Conservation (phyloP, 352 stramenopile species). For the Globisporangium abappressorium region DNA sequence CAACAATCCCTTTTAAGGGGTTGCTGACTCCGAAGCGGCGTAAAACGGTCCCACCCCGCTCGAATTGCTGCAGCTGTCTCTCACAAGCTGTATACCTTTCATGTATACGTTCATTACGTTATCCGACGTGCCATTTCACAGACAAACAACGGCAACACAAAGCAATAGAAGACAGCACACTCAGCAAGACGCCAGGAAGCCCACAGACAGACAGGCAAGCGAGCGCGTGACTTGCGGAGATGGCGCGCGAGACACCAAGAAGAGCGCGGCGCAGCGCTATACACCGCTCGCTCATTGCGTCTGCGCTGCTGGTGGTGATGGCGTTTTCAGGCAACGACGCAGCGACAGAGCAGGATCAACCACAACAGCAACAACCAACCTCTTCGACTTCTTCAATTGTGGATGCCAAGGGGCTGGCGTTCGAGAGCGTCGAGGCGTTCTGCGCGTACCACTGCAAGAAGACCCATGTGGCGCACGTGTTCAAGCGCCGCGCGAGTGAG, state of each 20-base stretch:
- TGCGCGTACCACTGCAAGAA: slow-evolving; percentile 59
- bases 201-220: background rate
- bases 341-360: background rate
- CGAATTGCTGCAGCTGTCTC: background rate
- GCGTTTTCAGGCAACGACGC: background rate
- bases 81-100: background rate
- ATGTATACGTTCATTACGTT: background rate
- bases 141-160: background rate
- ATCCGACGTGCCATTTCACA: background rate
- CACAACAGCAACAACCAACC: background rate
- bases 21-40: background rate
- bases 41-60: background rate
- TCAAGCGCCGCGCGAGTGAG: slow-evolving; percentile 9
- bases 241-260: slow-evolving; percentile 1
- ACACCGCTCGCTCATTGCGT: background rate
- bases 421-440: slow-evolving; percentile 38
- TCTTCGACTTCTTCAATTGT: slow-evolving; percentile 14
- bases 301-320: background rate
- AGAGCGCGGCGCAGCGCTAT: background rate
- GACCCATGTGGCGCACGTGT: slow-evolving; percentile 19
- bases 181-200: background rate
- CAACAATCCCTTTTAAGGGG: too few species aligned
- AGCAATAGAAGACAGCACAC: background rate
- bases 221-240: background rate
- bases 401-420: slow-evolving; percentile 45